Evolutionary conservation across 768 basidiomycete genomes (phyloP), one percentile per base, ranked within the genome.

Genomic region (Antrodiella citrinella): DNA sequence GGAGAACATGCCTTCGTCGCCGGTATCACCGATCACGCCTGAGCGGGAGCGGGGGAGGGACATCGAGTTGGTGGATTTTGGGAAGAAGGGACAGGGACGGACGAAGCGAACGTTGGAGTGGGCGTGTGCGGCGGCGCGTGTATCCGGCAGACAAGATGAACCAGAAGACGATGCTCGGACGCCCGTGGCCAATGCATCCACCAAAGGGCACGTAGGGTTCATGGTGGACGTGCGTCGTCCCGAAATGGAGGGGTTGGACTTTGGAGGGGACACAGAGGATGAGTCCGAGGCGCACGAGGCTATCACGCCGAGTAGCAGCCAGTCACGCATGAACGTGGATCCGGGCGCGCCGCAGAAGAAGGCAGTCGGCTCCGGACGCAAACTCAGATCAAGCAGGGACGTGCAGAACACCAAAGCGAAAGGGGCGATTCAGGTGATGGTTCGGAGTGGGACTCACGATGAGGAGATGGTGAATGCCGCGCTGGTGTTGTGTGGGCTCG

Each of bases 391-490:
- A 30, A 40, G 15, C 24, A 39, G 35, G 35, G 43, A 19, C n/a
- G n/a, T n/a, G 13, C 4, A 18, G 30, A 42, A 13, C 24, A 39
- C 12, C 40, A 35, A 41, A 26, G 38, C 45, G 47, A 48, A 42
- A 20, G 26, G 26, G 25, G 12, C 22, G 23, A 15, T 13, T 1
- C 3, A 30, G 3, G n/a, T 39, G 22, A 23, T 47, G 45, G 48
- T 20, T 18, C 4, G 26, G 21, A 26, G 25, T 13, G 3, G 45
- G 40, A 45, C 47, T 35, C 19, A 52, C 42, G 80, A 84, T 61
- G 78, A 82, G 26, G 83, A 83, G 50, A 77, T 79, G 66, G 82
- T 86, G 78, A 77, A 76, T 53, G 84, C 82, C 20, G 84, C 84
- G 22, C 67, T 84, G 38, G 79, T 78, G 40, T 65, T 86, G 18